Base-by-base conservation (phyloP, 805 yeast genomes). In the Phaffomyces thermotolerans region DNA sequence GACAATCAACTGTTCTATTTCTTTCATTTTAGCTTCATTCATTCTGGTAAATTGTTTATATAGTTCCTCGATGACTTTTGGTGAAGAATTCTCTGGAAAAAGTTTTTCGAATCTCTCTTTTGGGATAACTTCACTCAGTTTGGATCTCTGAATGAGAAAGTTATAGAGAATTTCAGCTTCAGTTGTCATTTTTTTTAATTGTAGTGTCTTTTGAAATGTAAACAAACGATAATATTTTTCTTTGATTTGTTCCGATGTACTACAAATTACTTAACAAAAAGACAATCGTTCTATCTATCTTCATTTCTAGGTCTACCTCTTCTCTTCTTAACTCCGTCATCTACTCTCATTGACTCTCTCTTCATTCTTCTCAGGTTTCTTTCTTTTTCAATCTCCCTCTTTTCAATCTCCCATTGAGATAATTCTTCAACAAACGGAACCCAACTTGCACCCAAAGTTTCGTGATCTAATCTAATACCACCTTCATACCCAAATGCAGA, bases 341-440 rank as follows among this genome's bases (percentile, higher is more conserved):
- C 81, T 40, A 84, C 76, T 47, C 88, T 70, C 69, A 86, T 80
- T 9, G 89, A 81, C 60, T 93, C 98, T 65, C 99, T 79, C 70
- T 95, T 91, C 59, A 90, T 72, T 59, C 99, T 79, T 64, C 99
- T 78, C 48, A 88, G 73, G 59, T 85, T 89, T 63, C 98, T 76
- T 54, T 90, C 96, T 57, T 95, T 80, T 65, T 93, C 99, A 53
- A 89, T 88, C 60, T 93, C 98, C 52, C 98, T 76, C 65, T 84
- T 83, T 59, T 91, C 97, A 45, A 93, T 87, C 63, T 93, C 99
- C 77, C 90, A 88, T 43, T 86, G 90, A 2, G 93, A 80, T 46
- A 93, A 72, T 13, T 79, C 77, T 63, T 91, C 98, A 7, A 91
- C 83, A 36, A 79, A 73, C 24, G 99, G 99, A 43, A 82, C 81